These are phyloP conservation scores for Yarrowia sp. DNA, from an alignment of 805 yeast genomes.

Conservation along the genomic window DNA sequence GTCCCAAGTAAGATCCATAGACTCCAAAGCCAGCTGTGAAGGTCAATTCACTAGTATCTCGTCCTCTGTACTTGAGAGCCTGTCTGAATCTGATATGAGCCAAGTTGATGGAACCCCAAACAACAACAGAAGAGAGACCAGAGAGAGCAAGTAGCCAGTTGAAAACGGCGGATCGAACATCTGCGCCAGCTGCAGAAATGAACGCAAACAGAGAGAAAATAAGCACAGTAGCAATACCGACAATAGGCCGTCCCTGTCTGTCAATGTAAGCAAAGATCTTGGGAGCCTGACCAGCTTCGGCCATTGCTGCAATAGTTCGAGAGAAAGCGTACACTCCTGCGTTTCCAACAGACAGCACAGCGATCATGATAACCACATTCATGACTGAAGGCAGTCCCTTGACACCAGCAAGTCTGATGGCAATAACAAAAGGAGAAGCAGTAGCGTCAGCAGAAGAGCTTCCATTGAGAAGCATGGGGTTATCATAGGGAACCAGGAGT, in stretches of 20 bases:
- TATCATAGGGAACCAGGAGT: slow-evolving; percentile 61
- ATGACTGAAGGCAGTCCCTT: background rate
- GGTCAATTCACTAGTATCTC: background rate
- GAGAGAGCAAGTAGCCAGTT: slow-evolving; percentile 4
- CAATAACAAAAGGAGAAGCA: slow-evolving; percentile 70
- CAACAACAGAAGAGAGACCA: background rate
- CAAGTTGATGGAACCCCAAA: background rate
- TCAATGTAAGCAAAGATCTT: slow-evolving; percentile 2
- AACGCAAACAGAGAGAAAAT: slow-evolving; percentile 1
- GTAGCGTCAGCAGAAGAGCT: slow-evolving; percentile 54
- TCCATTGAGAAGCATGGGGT: slow-evolving; percentile 46
- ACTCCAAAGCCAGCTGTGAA: background rate
- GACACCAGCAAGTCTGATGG: background rate
- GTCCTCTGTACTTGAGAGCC: slow-evolving; percentile 1
- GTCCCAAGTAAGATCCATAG: background rate
- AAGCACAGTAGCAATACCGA: background rate
- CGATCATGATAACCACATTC: slow-evolving; percentile 3
- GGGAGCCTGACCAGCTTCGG: background rate
- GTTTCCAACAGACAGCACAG: background rate
- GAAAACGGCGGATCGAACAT: background rate
- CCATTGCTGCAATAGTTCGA: background rate
- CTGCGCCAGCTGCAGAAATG: background rate
- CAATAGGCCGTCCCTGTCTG: slow-evolving; percentile 2
- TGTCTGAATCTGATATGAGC: slow-evolving; percentile 11
- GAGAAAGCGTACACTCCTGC: slow-evolving; percentile 8